Base-by-base conservation (phyloP, 306 rosid species). In the Sesbania bispinosa region DNA sequence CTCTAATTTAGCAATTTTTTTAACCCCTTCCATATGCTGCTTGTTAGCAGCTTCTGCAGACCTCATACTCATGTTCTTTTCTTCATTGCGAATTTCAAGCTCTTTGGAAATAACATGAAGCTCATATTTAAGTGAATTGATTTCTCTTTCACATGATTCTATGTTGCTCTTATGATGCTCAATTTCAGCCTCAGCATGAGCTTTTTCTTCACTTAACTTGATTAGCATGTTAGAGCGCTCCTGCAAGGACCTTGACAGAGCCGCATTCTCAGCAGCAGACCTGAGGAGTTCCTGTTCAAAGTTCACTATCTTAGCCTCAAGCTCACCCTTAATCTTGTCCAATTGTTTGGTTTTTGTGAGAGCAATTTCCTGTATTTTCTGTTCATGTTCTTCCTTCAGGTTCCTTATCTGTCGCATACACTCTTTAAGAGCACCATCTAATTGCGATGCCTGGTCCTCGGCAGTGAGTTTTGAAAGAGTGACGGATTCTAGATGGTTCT, bases 361-460 rank as follows among this genome's bases (percentile, higher is more conserved):
- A 69, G 83, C 74, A 74, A 92, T 86, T 6, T 95, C 97, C 73
- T 95, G 96, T 80, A 95, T 61, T 73, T 89, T 88, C 73, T 83
- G 90, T 61, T 92, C 99, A 73, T 95, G 96, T 69, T 92, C 99
- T 74, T 95, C 99, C 84, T 95, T 91, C 72, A 95, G 84, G 79
- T 85, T 95, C 69, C 97, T 81, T 77, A 91, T 95, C 86, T 95
- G 97, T 18, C 97, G 84, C 97, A 89, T 95, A 73, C 99, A 95
- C 85, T 91, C 99, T 69, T 95, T 95, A 54, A 95, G 95, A 71
- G 99, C 99, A 77, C 96, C 99, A 69, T 95, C 99, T 63, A 95
- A 84, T 83, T 95, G 97, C 5, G 90, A 19, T n/a, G 99, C 93
- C 11, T 96, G 90, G 77, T 95, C 99, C 83, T 95, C 99, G 48